Percentiles rank a stretch among this genome's conserved stretches.
These are phyloP conservation scores for Cadophora gregata DNA, from an alignment of 2,329 filamentous ascomycete genomes.

Conservation along the genomic window DNA sequence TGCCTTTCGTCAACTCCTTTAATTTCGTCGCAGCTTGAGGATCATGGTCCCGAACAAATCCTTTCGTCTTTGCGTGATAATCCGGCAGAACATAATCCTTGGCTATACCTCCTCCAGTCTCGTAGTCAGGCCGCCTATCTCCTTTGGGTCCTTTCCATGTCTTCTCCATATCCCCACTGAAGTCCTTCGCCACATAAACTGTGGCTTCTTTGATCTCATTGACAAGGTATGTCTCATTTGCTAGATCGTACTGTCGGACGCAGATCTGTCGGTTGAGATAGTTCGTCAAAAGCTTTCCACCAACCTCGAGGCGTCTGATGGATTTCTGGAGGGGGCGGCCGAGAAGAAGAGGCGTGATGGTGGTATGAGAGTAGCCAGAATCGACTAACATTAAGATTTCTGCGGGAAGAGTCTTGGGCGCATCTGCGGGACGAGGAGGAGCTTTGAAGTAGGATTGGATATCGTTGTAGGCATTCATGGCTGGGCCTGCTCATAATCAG, in stretches of 20 bases:
- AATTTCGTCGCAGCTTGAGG: constrained; percentile 62
- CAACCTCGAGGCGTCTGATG: constrained; percentile 84
- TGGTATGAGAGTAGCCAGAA: constrained; percentile 91
- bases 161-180: constrained; percentile 76
- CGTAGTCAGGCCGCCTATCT: constrained; percentile 57
- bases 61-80: constrained; percentile 64
- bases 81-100: constrained; percentile 94
- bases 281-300: constrained; percentile 92
- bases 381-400: constrained; percentile 91
- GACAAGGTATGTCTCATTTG: constrained; percentile 90
- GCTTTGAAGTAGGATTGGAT: constrained; percentile 72
- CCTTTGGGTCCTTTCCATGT: constrained; percentile 81
- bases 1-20: constrained; percentile 50
- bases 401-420: constrained; percentile 59
- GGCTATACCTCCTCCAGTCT: constrained; percentile 64
- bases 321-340: constrained; percentile 82
- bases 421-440: constrained; percentile 52
- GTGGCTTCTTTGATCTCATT: constrained; percentile 95
- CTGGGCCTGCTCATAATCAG: constrained; percentile 58
- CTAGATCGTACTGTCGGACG: constrained; percentile 91
- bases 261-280: constrained; percentile 90
- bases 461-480: constrained; percentile 84
- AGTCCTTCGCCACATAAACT: constrained; percentile 83
- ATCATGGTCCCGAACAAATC: constrained; percentile 80
- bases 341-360: constrained; percentile 82